Base-by-base conservation (phyloP, 768 basidiomycete genomes). In the Amanita pallidorosea region DNA sequence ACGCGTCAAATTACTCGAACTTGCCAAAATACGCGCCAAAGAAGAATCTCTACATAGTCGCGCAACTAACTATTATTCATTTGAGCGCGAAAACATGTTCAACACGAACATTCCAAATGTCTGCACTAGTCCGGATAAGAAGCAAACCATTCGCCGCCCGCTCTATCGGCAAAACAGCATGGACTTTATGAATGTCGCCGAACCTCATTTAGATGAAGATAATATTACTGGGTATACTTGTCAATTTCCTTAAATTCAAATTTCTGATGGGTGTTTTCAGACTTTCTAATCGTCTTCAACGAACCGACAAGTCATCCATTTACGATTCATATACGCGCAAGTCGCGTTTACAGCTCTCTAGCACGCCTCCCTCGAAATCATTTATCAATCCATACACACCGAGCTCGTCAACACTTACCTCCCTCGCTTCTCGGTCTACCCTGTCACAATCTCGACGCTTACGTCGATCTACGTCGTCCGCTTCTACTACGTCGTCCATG, bases 161-260 rank as follows among this genome's bases (percentile, higher is more conserved):
- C 68, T 88, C 22, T 86, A 87, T 65, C 74, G 84, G 52, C 86
- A 88, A 68, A 87, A 86, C 20, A 88, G 86, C 63, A 90, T 90
- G 88, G 88, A 91, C 60, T 89, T 88, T 56, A 79, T 91, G 66
- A 77, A 75, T 53, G 64, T 73, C 27, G 71, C 72, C 47, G 70
- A 67, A 36, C 65, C 64, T 45, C 68, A 77, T 53, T 59, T 72
- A 57, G 70, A 73, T 56, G 77, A 72, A 50, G 73, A 79, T 47
- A 70, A 70, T 47, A 80, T 88, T 60, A 71, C 74, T 51, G 75
- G 79, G 87, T 88, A 65, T 49, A 79, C 71, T 31, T 22, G 38
- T 54, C 27, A 36, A 8, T 9, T 34, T 36, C 54, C 42, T 51
- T 7, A 43, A 38, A 35, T 47, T 55, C 46, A 55, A 55, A 45